These are phyloP conservation scores for Coemansia sp. DNA, from an alignment of 371 early-diverging fungal species.

Conservation along the genomic window DNA sequence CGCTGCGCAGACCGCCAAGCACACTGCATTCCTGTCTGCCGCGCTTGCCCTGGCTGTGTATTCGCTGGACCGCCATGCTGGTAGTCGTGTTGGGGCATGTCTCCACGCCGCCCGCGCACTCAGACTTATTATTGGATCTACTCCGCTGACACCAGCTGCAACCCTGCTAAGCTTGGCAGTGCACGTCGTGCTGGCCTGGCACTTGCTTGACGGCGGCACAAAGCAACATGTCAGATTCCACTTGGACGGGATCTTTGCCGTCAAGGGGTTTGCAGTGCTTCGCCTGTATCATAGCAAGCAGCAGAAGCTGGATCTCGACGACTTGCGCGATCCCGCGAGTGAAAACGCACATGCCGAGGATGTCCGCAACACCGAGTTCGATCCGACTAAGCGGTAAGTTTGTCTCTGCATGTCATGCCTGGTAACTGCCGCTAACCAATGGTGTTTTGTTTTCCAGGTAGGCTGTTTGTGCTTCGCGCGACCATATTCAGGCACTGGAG, in stretches of 20 bases:
- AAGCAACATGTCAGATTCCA: neutral
- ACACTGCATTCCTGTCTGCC: neutral
- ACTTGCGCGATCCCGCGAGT: neutral
- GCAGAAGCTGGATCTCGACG: neutral
- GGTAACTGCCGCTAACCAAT: neutral
- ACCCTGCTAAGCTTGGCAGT: neutral
- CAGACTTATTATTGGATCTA: neutral
- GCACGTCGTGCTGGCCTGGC: neutral
- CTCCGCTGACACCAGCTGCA: neutral
- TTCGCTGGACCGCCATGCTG: neutral
- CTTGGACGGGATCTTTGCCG: neutral
- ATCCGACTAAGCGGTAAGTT: neutral
- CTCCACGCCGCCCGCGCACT: neutral
- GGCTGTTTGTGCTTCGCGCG: neutral
- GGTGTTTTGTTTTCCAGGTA: neutral
- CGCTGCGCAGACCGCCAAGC: neutral
- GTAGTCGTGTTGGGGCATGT: neutral
- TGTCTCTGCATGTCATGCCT: neutral
- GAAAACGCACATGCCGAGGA: neutral
- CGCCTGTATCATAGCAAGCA: neutral
- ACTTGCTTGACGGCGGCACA: neutral
- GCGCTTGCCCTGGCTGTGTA: neutral
- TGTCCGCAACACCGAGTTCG: neutral
- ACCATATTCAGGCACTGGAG: neutral
- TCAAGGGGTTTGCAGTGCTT: neutral